These are phyloP conservation scores for Mycogone perniciosa DNA, from an alignment of 2,329 filamentous ascomycete genomes.

Conservation along the genomic window DNA sequence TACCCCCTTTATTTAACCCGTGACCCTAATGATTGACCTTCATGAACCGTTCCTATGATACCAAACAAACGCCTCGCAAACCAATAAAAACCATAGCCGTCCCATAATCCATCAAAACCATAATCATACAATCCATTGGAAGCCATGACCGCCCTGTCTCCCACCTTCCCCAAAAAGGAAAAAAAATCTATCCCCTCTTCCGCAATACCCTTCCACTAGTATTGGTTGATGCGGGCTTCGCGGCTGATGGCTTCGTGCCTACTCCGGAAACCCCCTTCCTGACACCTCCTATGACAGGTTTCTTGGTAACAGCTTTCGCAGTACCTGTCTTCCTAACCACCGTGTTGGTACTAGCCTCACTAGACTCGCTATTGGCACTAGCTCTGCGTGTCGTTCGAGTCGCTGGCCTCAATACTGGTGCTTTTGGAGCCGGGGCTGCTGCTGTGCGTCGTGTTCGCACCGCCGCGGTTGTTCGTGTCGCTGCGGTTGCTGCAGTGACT, in stretches of 20 bases:
- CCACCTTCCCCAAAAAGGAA: neutral
- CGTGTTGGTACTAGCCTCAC: slow-evolving; percentile 58
- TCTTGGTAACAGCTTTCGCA: slow-evolving; percentile 36
- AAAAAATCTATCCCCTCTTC: slow-evolving; percentile 40
- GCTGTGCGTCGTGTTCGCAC: slow-evolving; percentile 31
- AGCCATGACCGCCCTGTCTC: too few relatives aligned
- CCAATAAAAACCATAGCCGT: neutral
- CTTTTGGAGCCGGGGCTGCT: slow-evolving; percentile 31
- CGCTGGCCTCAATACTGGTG: slow-evolving; percentile 29
- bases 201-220: slow-evolving; percentile 48
- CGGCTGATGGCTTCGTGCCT: slow-evolving; percentile 39
- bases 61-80: too few relatives aligned
- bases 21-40: neutral
- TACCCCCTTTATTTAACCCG: neutral
- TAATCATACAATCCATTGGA: too few relatives aligned
- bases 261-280: slow-evolving; percentile 45
- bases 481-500: too few relatives aligned
- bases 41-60: neutral
- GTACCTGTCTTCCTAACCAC: slow-evolving; percentile 51
- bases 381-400: slow-evolving; percentile 46
- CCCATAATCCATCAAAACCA: slow-evolving; percentile 6
- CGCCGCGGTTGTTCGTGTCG: slow-evolving; percentile 24
- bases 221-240: slow-evolving; percentile 35
- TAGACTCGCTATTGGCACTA: slow-evolving; percentile 57
- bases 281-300: slow-evolving; percentile 48